Evolutionary conservation across 805 yeast genomes (phyloP), one percentile per base, ranked within the genome.

Genomic region (Cyberlindnera subsufficiens): DNA sequence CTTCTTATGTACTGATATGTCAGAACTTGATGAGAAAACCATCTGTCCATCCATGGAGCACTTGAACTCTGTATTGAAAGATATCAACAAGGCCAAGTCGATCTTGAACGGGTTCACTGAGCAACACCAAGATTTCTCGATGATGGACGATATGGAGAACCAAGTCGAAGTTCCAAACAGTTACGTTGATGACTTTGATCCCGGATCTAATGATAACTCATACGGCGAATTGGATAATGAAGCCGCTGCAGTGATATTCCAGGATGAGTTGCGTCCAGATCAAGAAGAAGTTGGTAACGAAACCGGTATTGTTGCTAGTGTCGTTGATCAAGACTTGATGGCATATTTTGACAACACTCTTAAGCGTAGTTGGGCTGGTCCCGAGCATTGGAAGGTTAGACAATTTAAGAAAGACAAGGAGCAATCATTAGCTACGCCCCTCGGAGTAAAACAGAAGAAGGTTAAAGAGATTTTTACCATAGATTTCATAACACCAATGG

Each of bases 341-440:
- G 83, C 89, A 3, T 84, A 87, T 58, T 88, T 88, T 61, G 96
- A 89, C 58, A 80, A 78, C 41, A 72, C 78, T 17, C 69, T 87
- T 63, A 75, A 71, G 44, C 60, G 61, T 37, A 84, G 79, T 58
- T 90, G 97, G 96, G 76, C 95, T 25, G 97, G 97, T 8, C 85
- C 91, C 13, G 91, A 86, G 50, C 95, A 87, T 63, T 91, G 97
- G 97, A 85, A 84, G 62, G 83, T 91, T 10, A 67, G 74, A 34
- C 74, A 78, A 13, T 61, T 82, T 38, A 82, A 78, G 53, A 70
- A 71, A 50, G 51, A 33, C 6, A 50, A 35, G 50, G 32, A 27
- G 41, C 42, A 9, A 17, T 15, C 18, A 11, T 11, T 17, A 42
- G 33, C 30, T 11, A 29, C 39, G 15, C 39, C 35, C 30, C 19